These are phyloP conservation scores for Amesomyces nigricolor DNA, from an alignment of 2,329 filamentous ascomycete genomes.

Conservation along the genomic window DNA sequence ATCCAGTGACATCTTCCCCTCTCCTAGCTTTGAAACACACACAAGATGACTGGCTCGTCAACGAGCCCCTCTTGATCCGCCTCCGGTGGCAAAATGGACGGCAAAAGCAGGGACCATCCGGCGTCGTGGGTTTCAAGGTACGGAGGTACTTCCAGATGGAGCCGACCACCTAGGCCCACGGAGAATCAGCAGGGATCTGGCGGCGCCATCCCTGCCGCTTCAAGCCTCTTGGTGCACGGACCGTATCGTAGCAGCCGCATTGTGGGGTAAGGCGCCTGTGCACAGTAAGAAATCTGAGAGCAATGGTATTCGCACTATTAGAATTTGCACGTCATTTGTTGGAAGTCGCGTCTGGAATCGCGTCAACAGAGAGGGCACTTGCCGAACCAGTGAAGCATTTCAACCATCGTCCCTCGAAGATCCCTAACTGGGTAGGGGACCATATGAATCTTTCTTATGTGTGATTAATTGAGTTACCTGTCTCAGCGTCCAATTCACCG, in stretches of 20 bases:
- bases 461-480: too few relatives aligned
- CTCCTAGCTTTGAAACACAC: neutral
- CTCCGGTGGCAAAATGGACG: neutral
- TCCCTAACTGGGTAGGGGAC: too few relatives aligned
- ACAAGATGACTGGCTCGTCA: neutral
- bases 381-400: too few relatives aligned
- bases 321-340: neutral
- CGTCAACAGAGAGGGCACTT: neutral
- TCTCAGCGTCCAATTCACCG: neutral
- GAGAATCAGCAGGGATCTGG: neutral
- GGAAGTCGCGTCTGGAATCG: neutral
- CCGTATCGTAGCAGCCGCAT: slow-evolving; percentile 15
- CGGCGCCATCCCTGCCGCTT: neutral
- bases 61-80: neutral
- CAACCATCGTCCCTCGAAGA: too few relatives aligned
- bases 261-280: slow-evolving; percentile 23
- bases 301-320: neutral
- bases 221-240: slow-evolving; percentile 14
- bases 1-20: too few relatives aligned
- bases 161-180: neutral
- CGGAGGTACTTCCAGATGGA: neutral
- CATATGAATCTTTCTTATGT: too few relatives aligned
- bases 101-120: neutral
- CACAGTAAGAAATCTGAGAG: slow-evolving; percentile 2
- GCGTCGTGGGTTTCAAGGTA: neutral